Base-by-base conservation (phyloP, 1,284 basidiomycete species). In the Pascua sp. region DNA sequence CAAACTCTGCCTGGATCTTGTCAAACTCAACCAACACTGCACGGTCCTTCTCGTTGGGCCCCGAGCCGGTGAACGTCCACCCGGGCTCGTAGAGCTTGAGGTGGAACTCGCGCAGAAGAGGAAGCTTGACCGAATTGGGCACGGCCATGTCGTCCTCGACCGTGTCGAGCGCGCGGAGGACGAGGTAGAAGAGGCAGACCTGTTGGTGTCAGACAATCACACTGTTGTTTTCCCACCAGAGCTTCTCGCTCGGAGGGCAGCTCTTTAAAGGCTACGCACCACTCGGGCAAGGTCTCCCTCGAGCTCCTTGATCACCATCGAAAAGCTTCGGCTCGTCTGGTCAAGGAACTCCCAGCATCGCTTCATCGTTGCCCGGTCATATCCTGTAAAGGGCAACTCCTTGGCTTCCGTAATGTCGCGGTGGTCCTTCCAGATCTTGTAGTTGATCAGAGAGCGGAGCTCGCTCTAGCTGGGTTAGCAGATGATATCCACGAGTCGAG, bases 131-230 rank as follows among this genome's bases (percentile, higher is more conserved):
- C 11, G 86, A 80, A 75, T 93, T 88, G 1, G 89, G 83, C 57
- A 99, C 85, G 3, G 93, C 91, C 93, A 98, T 98, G 80, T 99
- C 95, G 75, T 98, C 95, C 77, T 99, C 95, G 60, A 99, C 84
- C 11, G 96, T 98, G 78, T 98, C 96, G 38, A 98, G 80, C 1
- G 86, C 95, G 32, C 95, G 86, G 8, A 99, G 83, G 5, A 95
- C 89, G 51, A 99, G 85, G 78, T 98, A 99, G 79, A 97, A 98
- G 61, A 99, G 77, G 75, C 90, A 93, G 63, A 97, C 86, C 91
- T 94, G 66, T 32, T 32, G 24, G 45, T n/a, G 47, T 56, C 24
- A 53, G 53, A 11, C 24, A 32, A 32, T 7, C 24, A 32, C 24
- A 32, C 24, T 32, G 24, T 32, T 32, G 24, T 32, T 32, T 32